Percentiles rank a stretch among this genome's conserved stretches.
phyloP scores from a whole-genome alignment of 1,284 basidiomycete genomes.

The Leccinum fallax region DNA sequence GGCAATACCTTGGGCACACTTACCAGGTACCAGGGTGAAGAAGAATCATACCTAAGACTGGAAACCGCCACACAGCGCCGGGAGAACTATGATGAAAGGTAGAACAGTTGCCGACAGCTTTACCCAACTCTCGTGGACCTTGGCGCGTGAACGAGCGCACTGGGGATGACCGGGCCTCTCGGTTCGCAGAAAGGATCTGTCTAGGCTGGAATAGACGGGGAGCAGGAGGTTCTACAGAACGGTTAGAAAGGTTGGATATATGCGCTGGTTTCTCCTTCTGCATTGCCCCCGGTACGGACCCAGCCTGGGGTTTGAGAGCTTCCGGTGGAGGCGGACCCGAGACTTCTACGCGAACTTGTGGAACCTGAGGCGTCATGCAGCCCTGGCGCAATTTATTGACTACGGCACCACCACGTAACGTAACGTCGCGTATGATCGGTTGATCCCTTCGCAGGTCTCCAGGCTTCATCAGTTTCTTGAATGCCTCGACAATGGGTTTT shows the following conservation, averaged over 20 bases:
- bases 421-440: neutral
- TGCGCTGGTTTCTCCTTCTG: constrained; percentile 10
- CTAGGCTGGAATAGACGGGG: neutral
- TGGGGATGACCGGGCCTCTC: constrained; percentile 11
- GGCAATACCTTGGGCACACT: constrained; percentile 9
- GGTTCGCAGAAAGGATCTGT: neutral
- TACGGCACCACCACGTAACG: neutral
- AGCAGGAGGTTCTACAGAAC: neutral
- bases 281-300: neutral
- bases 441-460: constrained; percentile 5
- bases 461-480: constrained; percentile 23
- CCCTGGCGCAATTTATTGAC: constrained; percentile 6
- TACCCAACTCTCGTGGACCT: neutral
- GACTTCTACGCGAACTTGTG: neutral
- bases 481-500: constrained; percentile 33
- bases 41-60: constrained; percentile 18
- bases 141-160: neutral
- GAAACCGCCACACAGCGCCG: neutral
- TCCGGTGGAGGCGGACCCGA: neutral
- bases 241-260: constrained; percentile 15
- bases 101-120: neutral
- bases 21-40: constrained; percentile 1
- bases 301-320: neutral
- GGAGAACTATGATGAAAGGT: constrained; percentile 13
- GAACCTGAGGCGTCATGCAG: neutral